Base-by-base conservation (phyloP, 2,329 filamentous ascomycete genomes). In the Grosmannia clavigera region DNA sequence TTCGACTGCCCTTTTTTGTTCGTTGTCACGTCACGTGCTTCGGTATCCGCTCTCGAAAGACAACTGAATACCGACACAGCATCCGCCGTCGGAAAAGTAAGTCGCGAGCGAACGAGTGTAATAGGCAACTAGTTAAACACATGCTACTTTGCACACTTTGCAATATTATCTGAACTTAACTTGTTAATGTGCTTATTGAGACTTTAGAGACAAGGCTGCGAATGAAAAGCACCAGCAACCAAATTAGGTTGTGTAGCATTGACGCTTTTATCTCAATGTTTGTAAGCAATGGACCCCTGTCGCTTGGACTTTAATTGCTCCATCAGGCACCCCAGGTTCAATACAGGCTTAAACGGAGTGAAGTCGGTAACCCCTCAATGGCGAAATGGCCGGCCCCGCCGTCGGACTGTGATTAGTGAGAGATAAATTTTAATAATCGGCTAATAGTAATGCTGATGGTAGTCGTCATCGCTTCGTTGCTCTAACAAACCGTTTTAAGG, bases 401-500 rank as follows among this genome's bases (percentile, higher is more conserved):
- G 55, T 33, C 40, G 25, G 40, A 29, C 16, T 10, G 27, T n/a
- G 55, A 57, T 57, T 57, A 50, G 40, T 57, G 55, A 57, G 40
- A 27, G 40, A 46, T 46, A 57, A 48, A 48, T 14, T 48, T 48
- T 31, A 56, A 35, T 57, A 57, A 33, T 25, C 6, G 22, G 38
- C 55, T 43, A 35, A 35, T 31, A 57, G 40, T 10, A 31, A 27
- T 22, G 40, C 27, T 5, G 55, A 27, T 7, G 40, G 14, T 4
- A 57, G 38, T 57, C 55, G 55, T 57, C 55, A 57, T 57, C 55
- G 55, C 27, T 43, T 57, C 40, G 14, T 25, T 19, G 35, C n/a
- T 43, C 16, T 25, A 16, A 31, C 50, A 52, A 27, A 14, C 50
- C 50, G 50, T 52, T 31, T 52, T 25, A 9, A 29, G 25, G 4